Base-by-base conservation (phyloP, 2,329 filamentous ascomycete species). In the Fulvia fulva region DNA sequence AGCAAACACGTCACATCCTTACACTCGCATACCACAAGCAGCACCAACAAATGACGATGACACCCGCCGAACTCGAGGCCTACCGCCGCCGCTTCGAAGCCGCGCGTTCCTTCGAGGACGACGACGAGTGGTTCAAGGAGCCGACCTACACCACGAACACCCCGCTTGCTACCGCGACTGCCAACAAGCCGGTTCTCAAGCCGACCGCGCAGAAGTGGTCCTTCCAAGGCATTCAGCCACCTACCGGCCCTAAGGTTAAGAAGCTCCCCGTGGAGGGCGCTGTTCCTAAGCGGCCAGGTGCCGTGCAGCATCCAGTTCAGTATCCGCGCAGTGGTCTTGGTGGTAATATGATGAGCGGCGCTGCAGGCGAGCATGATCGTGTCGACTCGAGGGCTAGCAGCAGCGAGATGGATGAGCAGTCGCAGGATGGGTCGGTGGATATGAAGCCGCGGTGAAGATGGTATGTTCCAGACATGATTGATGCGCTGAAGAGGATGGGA, bases 71-170 rank as follows among this genome's bases (percentile, higher is more conserved):
- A 37, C 49, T 53, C 55, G 55, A 45, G 21, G 32, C 52, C 19
- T 34, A 25, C 21, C 55, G 55, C 37, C 41, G 41, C 47, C 32
- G 49, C 34, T 53, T 57, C 49, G 55, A 57, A 45, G 55, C 55
- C n/a, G 47, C 55, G 3, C 55, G 55, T 34, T 52, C 47, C 3
- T 57, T 57, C 41, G 55, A 57, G 46, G 55, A 57, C 41, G 55
- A 57, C 37, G 55, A 52, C 11, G 28, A 41, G 28, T 37, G n/a
- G 26, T 14, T 53, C 8, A 25, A 19, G n/a, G 37, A 44, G 23
- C 41, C 34, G 12, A 28, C 19, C 37, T 21, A 19, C n/a, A 32
- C 11, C 2, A n/a, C 23, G 8, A 19, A 53, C 23, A 45, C 51
- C 11, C 51, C 34, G 8, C n/a, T n/a, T n/a, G n/a, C n/a, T n/a